Evolutionary conservation across 768 basidiomycete species (phyloP), one percentile per base, ranked within the genome.

Genomic region (Mycena pura): DNA sequence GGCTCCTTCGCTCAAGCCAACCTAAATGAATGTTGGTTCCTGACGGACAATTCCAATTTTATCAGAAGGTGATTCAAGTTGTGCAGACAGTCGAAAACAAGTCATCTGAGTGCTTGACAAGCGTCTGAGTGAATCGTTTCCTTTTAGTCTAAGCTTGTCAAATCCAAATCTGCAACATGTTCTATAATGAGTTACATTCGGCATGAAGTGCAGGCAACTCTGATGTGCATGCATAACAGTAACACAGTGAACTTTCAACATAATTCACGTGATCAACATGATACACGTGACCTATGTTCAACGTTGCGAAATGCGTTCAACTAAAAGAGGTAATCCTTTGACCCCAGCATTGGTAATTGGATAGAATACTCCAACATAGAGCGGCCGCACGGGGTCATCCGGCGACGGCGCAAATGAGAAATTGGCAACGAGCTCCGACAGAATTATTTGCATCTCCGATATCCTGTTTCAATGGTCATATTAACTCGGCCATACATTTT

Each of bases 381-480:
- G 49, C 27, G 61, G 54, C 10, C 52, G 44, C 13, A 63, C 51
- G 8, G 51, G 21, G 22, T 59, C 56, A 31, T 54, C 32, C 39
- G 48, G 19, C 19, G 62, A 51, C 27, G n/a, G 24, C 1, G 48
- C 25, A 25, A 63, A 63, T 8, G 40, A 48, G 41, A 63, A 63
- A 19, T 59, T 53, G 27, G 14, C 19, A 25, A 63, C 57, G 15
- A 63, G 51, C 19, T 63, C 62, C 7, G 39, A 29, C 3, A 63
- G 31, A 25, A 63, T 48, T 1, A 55, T 27, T 44, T 63, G 57
- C 62, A 63, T 63, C 15, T 63, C 62, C 21, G 47, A 32, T 11
- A 57, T n/a, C 34, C 62, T 63, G 44, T 31, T 57, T 9, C 3
- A 17, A 36, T 15, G 8, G 39, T 43, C n/a, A n/a, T 28, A 41